Evolutionary conservation across 139 green algal species (phyloP), one percentile per base, ranked within the genome.

Genomic region (Volvox reticuliferus): DNA sequence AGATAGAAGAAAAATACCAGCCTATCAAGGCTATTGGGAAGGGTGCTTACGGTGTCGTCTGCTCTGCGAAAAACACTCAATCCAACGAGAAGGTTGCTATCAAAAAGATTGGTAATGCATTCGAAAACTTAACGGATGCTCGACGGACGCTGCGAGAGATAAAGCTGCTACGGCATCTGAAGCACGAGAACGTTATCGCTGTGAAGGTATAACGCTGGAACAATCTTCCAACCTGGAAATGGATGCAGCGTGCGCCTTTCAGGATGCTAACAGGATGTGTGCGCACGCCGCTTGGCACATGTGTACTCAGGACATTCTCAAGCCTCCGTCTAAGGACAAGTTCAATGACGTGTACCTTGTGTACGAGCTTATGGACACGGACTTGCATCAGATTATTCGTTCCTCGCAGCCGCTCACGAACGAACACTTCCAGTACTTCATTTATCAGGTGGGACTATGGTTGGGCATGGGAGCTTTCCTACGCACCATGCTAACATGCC

Each of bases 341-440:
- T 99, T 99, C 92, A 97, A 98, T 80, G 98, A 99, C 76, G 96
- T 99, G 0, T 99, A 99, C 95, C 94, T 99, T 24, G 97, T 99
- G 73, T 99, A 99, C 86, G 98, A 99, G 94, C 96, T 99, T 21
- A 99, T 99, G 98, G 98, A 99, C 95, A 99, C 98, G 30, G 98
- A 99, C 94, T 95, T 99, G 90, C 98, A 99, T 95, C 98, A 99
- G 93, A 99, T 99, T 95, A 99, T 99, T 91, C 94, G 97, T 63
- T 99, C 97, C 44, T 95, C 93, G 1, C 98, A 99, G 94, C 87
- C 96, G 5, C 95, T 99, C 14, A 97, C 96, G 13, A 98, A 99
- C 92, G 98, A 99, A 88, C 98, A 99, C 95, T 98, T 97, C 71
- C 97, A 99, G 93, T 99, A 99, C 94, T 99, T 99, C 91, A 92